phyloP scores from a whole-genome alignment of 768 basidiomycete genomes.

The Gautieria morchelliformis region DNA sequence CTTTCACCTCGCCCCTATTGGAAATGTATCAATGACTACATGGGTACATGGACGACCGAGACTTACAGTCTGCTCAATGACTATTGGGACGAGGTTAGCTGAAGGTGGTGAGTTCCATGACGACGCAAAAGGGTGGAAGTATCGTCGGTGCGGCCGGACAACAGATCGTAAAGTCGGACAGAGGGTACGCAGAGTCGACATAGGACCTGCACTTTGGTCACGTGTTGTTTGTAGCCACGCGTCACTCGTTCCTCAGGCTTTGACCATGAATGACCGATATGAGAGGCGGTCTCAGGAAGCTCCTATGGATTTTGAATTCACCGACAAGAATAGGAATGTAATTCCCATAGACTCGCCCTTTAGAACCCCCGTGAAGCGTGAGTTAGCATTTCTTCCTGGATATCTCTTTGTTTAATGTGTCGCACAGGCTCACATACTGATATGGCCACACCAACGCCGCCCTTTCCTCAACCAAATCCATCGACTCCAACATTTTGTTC shows the following conservation, averaged over 20 bases:
- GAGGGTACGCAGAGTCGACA: slow-evolving; percentile 9
- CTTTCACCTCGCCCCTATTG: slow-evolving; percentile 72
- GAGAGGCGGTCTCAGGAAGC: slow-evolving; percentile 57
- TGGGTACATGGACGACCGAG: neutral
- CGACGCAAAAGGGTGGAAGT: slow-evolving; percentile 37
- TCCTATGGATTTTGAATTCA: slow-evolving; percentile 88
- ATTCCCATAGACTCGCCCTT: slow-evolving; percentile 29
- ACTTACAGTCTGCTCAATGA: slow-evolving; percentile 83
- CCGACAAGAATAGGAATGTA: slow-evolving; percentile 41
- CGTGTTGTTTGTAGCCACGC: neutral
- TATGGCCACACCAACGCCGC: slow-evolving; percentile 28
- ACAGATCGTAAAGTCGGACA: slow-evolving; percentile 13
- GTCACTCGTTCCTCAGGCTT: slow-evolving; percentile 18
- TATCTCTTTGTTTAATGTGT: slow-evolving; percentile 25
- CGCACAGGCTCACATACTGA: slow-evolving; percentile 35
- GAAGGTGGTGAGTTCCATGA: slow-evolving; percentile 34
- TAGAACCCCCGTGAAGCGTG: slow-evolving; percentile 61
- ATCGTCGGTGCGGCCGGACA: slow-evolving; percentile 27
- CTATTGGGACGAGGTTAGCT: slow-evolving; percentile 76
- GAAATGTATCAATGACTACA: slow-evolving; percentile 3
- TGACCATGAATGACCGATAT: neutral
- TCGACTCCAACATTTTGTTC: slow-evolving; percentile 49
- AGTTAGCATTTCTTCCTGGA: slow-evolving; percentile 17
- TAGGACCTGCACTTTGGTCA: slow-evolving; percentile 2
- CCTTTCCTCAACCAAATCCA: slow-evolving; percentile 24